A percentile compares a stretch with the other conserved stretches of the same genome.
phyloP scores from a whole-genome alignment of 805 yeast species.

The Cyberlindnera mycetangii region DNA sequence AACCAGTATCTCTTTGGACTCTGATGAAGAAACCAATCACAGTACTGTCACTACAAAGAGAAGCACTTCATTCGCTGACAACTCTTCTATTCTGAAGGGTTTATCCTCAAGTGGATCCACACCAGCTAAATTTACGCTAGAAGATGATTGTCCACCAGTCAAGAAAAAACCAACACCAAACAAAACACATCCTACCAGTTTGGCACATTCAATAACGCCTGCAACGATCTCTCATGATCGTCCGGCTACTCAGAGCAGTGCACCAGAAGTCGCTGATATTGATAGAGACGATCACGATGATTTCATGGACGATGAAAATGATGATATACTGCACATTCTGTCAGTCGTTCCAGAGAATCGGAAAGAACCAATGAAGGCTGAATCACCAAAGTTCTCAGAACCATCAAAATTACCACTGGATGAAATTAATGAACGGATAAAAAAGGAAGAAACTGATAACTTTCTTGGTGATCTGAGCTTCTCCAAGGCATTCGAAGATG shows the following conservation, averaged over 20 bases:
- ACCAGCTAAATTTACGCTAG: background rate
- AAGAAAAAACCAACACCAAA: background rate
- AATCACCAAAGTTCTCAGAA: background rate
- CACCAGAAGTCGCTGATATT: background rate
- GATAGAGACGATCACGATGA: slow-evolving; percentile 2
- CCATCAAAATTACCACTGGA: too few species aligned
- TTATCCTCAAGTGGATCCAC: slow-evolving; percentile 8
- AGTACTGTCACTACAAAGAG: background rate
- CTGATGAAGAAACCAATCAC: slow-evolving; percentile 15
- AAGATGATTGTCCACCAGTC: background rate
- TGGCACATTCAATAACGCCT: background rate
- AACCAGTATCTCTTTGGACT: slow-evolving; percentile 14
- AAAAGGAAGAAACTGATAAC: background rate
- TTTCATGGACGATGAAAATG: slow-evolving; percentile 5
- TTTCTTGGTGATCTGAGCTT: slow-evolving; percentile 5
- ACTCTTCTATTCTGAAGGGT: slow-evolving; percentile 6
- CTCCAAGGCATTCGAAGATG: slow-evolving; percentile 10
- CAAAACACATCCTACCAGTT: background rate
- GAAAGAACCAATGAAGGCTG: background rate
- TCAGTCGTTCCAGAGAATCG: background rate
- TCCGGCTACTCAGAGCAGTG: too few species aligned
- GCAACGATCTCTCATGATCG: background rate
- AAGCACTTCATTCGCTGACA: background rate
- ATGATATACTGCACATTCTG: slow-evolving; percentile 2
- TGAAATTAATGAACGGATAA: too few species aligned